Percentiles rank a stretch among this genome's conserved stretches.
phyloP scores from a whole-genome alignment of 176 grass and related monocot species.

The Pontederia crassipes region DNA sequence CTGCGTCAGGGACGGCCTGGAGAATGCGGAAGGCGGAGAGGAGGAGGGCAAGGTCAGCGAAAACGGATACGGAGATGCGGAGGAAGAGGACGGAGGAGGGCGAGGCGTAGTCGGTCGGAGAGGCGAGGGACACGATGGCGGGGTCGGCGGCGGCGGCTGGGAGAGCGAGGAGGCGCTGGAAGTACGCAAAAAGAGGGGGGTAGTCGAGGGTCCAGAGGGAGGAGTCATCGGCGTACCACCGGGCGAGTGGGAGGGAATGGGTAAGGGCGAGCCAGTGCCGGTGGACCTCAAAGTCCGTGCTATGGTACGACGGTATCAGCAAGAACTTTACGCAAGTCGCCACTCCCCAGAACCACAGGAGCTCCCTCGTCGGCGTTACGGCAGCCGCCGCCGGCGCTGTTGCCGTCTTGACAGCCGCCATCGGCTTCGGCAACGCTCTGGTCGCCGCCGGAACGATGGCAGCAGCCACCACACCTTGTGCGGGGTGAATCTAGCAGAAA shows the following conservation, averaged over 20 bases:
- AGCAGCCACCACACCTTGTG: no score
- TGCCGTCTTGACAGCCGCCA: no score
- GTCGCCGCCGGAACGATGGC: no score
- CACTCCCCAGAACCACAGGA: slow-evolving; percentile 45
- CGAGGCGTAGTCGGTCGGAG: slow-evolving; percentile 1
- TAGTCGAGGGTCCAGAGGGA: slow-evolving; percentile 78
- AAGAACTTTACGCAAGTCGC: slow-evolving; percentile 69
- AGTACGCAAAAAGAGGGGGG: slow-evolving; percentile 83
- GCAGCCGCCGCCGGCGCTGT: no score
- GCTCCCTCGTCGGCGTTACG: background rate
- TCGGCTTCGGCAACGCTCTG: no score
- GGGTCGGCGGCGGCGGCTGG: slow-evolving; percentile 32
- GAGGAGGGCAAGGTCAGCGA: slow-evolving; percentile 34
- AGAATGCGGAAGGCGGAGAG: slow-evolving; percentile 26
- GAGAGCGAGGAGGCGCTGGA: slow-evolving; percentile 36
- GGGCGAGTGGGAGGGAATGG: slow-evolving; percentile 39
- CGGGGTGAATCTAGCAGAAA: no score
- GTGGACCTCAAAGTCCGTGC: slow-evolving; percentile 93
- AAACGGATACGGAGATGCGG: slow-evolving; percentile 37
- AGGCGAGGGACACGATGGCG: slow-evolving; percentile 35
- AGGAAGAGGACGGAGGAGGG: slow-evolving; percentile 44
- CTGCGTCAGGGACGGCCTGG: slow-evolving; percentile 12
- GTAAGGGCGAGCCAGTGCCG: slow-evolving; percentile 85
- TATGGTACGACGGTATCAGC: slow-evolving; percentile 56
- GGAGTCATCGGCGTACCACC: slow-evolving; percentile 78